phyloP scores from a whole-genome alignment of 2,329 filamentous ascomycete species.

The Pestalotiopsis sp. region DNA sequence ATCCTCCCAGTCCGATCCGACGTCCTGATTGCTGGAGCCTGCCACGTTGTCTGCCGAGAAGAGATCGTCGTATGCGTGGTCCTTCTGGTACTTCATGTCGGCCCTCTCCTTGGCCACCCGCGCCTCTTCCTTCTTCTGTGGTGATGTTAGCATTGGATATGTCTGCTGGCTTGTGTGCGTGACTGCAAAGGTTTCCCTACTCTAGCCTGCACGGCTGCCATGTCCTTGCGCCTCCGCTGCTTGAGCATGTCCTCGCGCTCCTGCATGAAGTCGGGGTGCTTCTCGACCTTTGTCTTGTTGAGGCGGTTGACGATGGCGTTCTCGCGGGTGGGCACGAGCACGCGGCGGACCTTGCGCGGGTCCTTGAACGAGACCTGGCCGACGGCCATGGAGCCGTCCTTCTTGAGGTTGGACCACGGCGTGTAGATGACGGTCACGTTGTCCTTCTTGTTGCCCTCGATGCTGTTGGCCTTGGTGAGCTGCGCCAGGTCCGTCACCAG shows the following conservation, averaged over 20 bases:
- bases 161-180: not conserved
- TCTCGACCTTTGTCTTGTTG: slow-evolving; percentile 94
- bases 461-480: slow-evolving; percentile 97
- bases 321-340: slow-evolving; percentile 78
- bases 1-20: slow-evolving; percentile 75
- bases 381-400: slow-evolving; percentile 92
- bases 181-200: slow-evolving; percentile 44
- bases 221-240: slow-evolving; percentile 72
- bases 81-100: slow-evolving; percentile 90
- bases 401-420: slow-evolving; percentile 94
- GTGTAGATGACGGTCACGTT: slow-evolving; percentile 97
- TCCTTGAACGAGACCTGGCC: slow-evolving; percentile 97
- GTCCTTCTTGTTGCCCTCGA: slow-evolving; percentile 99
- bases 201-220: slow-evolving; percentile 60
- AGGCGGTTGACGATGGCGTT: slow-evolving; percentile 95
- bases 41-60: slow-evolving; percentile 83
- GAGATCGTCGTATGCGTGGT: slow-evolving; percentile 96
- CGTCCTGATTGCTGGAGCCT: slow-evolving; percentile 81
- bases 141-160: not conserved
- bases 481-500: slow-evolving; percentile 90
- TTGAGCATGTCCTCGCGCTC: slow-evolving; percentile 79
- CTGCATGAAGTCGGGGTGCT: slow-evolving; percentile 77
- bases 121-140: slow-evolving; percentile 75
- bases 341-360: slow-evolving; percentile 77
- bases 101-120: slow-evolving; percentile 76